A percentile compares a stretch with the other conserved stretches of the same genome.
These are phyloP conservation scores for Eucalyptus urophylla DNA, from an alignment of 345 rosid genomes.

Conservation along the genomic window DNA sequence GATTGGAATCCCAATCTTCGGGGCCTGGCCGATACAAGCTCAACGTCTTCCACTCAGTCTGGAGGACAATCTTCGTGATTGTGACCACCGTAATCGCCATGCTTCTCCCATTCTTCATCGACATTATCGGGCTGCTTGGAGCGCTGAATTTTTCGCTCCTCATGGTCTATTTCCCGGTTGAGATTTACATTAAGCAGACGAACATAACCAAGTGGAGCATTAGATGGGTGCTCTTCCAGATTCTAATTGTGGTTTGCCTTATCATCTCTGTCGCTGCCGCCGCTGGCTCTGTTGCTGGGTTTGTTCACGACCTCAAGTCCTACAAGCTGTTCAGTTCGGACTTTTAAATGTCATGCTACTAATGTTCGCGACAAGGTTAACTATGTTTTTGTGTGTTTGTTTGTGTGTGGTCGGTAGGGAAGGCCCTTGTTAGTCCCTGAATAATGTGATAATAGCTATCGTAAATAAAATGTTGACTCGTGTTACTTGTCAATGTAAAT, in stretches of 20 bases:
- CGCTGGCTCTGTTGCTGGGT: constrained; percentile 57
- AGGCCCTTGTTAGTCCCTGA: too few relatives aligned
- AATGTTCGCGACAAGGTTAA: too few relatives aligned
- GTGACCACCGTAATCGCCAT: constrained; percentile 44
- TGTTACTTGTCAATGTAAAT: too few relatives aligned
- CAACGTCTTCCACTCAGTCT: constrained; percentile 41
- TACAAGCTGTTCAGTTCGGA: background rate
- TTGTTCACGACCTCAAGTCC: constrained; percentile 12
- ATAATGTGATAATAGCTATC: too few relatives aligned
- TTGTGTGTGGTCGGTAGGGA: too few relatives aligned
- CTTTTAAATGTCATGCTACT: too few relatives aligned
- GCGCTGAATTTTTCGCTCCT: constrained; percentile 71
- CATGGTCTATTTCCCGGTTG: constrained; percentile 60
- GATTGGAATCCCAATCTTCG: background rate
- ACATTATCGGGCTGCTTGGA: constrained; percentile 58
- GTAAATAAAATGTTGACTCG: too few relatives aligned
- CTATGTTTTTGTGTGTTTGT: too few relatives aligned
- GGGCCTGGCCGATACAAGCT: constrained; percentile 16
- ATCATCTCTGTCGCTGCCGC: constrained; percentile 38
- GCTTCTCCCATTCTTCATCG: constrained; percentile 66
- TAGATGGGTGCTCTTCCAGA: constrained; percentile 35
- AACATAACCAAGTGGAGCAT: constrained; percentile 38
- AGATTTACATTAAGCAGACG: constrained; percentile 49
- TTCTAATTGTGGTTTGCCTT: constrained; percentile 42
- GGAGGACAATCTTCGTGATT: constrained; percentile 43